A percentile compares a stretch with the other conserved stretches of the same genome.
Evolutionary conservation across 2,329 filamentous ascomycete genomes (phyloP).

Genomic region (Allantophomopsis cytisporea): DNA sequence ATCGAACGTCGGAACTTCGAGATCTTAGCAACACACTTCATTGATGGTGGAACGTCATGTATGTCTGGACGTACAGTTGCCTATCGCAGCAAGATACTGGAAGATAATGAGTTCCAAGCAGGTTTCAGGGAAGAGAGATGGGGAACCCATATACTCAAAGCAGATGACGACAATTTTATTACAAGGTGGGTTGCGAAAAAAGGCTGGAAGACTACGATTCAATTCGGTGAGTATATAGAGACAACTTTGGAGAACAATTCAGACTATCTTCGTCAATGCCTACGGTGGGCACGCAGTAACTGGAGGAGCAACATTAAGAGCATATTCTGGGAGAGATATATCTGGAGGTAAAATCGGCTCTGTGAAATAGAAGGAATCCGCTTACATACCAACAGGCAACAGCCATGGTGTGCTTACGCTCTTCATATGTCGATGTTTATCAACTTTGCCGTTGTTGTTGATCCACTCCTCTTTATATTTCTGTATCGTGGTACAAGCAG

Average conservation of each 20-base stretch:
- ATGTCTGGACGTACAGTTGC: constrained; percentile 41
- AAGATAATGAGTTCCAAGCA: constrained; percentile 23
- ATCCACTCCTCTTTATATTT: constrained; percentile 25
- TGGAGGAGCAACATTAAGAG: constrained; percentile 40
- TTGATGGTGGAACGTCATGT: constrained; percentile 45
- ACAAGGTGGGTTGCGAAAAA: constrained; percentile 36
- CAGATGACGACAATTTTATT: constrained; percentile 49
- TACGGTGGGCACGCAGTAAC: constrained; percentile 43
- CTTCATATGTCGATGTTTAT: constrained; percentile 37
- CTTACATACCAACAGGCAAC: constrained; percentile 6
- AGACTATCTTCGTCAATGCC: constrained; percentile 36
- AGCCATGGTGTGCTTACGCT: constrained; percentile 40
- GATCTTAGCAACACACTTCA: constrained; percentile 35
- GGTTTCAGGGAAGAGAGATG: constrained; percentile 35
- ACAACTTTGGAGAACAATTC: constrained; percentile 34
- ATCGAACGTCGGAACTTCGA: constrained; percentile 50
- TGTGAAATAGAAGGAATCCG: too few relatives aligned
- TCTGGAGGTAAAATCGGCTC: constrained; percentile 17
- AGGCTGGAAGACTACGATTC: constrained; percentile 39
- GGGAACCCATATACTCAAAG: constrained; percentile 29
- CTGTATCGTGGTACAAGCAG: constrained; percentile 8
- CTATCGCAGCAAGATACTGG: constrained; percentile 34
- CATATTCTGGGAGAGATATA: constrained; percentile 23
- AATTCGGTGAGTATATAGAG: constrained; percentile 33
- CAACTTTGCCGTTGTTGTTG: constrained; percentile 41